A percentile compares a stretch with the other conserved stretches of the same genome.
Evolutionary conservation across 2,329 filamentous ascomycete genomes (phyloP).

Genomic region (Hypoxylon sp.): DNA sequence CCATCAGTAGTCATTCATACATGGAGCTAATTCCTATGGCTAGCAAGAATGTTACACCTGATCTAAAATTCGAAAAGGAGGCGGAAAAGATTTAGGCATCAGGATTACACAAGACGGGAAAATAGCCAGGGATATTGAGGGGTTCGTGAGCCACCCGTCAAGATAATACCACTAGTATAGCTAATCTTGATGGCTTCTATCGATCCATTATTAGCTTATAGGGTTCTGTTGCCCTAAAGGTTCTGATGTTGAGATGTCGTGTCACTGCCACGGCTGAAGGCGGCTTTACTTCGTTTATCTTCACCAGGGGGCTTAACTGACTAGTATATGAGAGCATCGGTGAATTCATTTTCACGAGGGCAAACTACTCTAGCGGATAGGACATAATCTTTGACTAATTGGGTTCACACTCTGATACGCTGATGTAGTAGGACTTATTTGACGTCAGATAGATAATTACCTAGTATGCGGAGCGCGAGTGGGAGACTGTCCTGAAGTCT

Average conservation of each 20-base stretch:
- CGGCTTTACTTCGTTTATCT: background rate
- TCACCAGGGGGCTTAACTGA: background rate
- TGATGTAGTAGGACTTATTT: background rate
- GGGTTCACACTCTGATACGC: background rate
- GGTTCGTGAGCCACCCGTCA: too few relatives aligned
- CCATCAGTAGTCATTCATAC: background rate
- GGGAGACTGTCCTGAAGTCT: too few relatives aligned
- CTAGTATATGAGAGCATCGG: background rate
- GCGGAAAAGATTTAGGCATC: background rate
- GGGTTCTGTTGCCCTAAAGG: background rate
- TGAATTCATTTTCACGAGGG: background rate
- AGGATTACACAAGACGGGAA: background rate
- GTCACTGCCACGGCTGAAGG: background rate
- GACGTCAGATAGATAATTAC: background rate
- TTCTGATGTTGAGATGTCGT: background rate
- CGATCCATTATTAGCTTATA: background rate
- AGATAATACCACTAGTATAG: background rate
- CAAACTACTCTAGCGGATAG: too few relatives aligned
- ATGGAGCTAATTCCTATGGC: background rate
- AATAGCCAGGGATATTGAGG: background rate
- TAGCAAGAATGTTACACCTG: background rate
- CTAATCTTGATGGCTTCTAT: background rate
- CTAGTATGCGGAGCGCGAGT: background rate
- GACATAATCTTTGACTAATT: background rate
- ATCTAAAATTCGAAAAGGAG: background rate